Evolutionary conservation across 352 stramenopile species (phyloP).

Genomic region (Globisporangium abappressorium): DNA sequence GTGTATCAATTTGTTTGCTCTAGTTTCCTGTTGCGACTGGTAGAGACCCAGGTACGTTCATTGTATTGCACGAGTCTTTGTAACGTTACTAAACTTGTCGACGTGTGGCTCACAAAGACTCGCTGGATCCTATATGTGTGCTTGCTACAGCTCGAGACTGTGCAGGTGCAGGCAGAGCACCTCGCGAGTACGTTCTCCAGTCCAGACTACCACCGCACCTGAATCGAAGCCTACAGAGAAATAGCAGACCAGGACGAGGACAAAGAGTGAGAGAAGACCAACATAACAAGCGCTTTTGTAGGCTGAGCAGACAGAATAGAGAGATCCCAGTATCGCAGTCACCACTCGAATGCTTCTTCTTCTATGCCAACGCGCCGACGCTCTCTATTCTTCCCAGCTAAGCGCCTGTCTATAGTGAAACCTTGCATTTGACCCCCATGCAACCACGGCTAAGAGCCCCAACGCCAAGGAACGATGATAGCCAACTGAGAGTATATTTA

Average conservation of each 20-base stretch:
- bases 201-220: constrained; percentile 60
- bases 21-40: constrained; percentile 46
- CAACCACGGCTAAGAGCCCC: no score
- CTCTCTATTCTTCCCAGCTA: background rate
- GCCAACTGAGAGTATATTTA: no score
- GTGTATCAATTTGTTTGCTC: background rate
- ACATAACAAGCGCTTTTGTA: background rate
- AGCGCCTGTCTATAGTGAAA: background rate
- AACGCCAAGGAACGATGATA: no score
- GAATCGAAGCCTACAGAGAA: constrained; percentile 7
- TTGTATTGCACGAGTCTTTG: background rate
- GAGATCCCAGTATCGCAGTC: background rate
- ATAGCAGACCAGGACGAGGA: constrained; percentile 1
- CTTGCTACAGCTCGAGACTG: constrained; percentile 53
- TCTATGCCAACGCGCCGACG: no score
- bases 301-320: constrained; percentile 1
- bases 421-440: background rate
- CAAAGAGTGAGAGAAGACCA: background rate
- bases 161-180: constrained; percentile 68
- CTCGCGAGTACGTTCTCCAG: constrained; percentile 56
- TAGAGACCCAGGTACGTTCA: constrained; percentile 50
- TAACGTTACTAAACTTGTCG: background rate
- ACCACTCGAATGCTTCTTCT: background rate
- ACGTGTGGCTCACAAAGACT: background rate
- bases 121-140: background rate